phyloP scores from a whole-genome alignment of 2,329 filamentous ascomycete genomes.

The Aspergillus ibericus region DNA sequence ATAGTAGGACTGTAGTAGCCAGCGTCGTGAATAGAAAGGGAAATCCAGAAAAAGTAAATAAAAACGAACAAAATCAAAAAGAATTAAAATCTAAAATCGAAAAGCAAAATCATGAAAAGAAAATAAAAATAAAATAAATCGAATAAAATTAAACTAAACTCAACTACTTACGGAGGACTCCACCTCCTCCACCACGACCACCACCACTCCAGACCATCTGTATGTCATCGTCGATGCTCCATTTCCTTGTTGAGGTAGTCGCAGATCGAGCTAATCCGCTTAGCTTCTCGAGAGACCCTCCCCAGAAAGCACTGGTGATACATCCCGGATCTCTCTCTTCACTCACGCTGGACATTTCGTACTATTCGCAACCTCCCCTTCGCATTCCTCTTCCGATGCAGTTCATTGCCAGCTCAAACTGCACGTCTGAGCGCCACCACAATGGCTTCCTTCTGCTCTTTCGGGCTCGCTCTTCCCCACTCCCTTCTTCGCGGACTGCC shows the following conservation, averaged over 20 bases:
- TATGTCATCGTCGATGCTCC: conserved; percentile 22
- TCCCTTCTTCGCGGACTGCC: conserved; percentile 2
- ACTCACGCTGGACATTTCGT: not conserved
- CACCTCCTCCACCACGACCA: not conserved
- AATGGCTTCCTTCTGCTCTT: conserved; percentile 7
- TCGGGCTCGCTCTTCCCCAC: conserved; percentile 4
- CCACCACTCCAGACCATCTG: conserved; percentile 15
- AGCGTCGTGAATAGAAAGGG: conserved; percentile 3
- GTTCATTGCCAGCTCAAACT: conserved; percentile 14
- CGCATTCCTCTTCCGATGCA: conserved; percentile 13
- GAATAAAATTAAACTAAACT: conserved; percentile 6
- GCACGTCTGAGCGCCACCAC: conserved; percentile 22
- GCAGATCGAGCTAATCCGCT: conserved; percentile 15
- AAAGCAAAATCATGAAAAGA: not conserved
- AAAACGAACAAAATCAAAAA: conserved; percentile 4
- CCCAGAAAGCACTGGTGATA: conserved; percentile 18
- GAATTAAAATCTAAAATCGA: too few relatives aligned
- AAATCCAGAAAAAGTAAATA: conserved; percentile 1
- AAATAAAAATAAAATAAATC: conserved; percentile 10
- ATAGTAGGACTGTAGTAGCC: not conserved
- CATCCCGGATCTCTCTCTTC: conserved; percentile 13
- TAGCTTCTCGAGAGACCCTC: not conserved
- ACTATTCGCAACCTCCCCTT: conserved; percentile 2
- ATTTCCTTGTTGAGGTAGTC: conserved; percentile 23
- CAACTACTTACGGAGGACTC: not conserved